Evolutionary conservation across 805 yeast species (phyloP), one percentile per base, ranked within the genome.

Genomic region (Ogataea methanolica): DNA sequence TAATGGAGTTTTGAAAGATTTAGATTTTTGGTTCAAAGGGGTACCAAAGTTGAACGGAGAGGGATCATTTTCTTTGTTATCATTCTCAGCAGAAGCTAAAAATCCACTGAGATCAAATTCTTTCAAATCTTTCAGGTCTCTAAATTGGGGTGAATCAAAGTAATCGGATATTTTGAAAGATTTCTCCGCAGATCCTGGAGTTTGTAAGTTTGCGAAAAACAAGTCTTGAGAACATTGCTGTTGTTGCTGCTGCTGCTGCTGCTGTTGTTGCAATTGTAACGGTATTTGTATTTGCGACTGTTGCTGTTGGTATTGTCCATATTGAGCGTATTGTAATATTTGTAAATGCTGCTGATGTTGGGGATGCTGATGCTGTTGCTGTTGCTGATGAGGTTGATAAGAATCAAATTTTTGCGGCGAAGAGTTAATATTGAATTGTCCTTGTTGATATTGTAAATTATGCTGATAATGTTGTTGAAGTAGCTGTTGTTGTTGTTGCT

Each of bases 31-130:
- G 17, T 43, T 43, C 26, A 50, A 36, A 5, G 58, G 62, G 6
- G 58, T 55, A 36, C 57, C 57, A 39, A 53, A 42, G 43, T 39
- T 51, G 12, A 57, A 57, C 41, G 53, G 47, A 3, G 52, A 38
- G 11, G 57, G 59, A 23, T 56, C 56, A 38, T 57, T 57, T 41
- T 57, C 61, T 43, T 57, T 57, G 53, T 57, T 53, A 35, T 54
- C 55, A 36, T 49, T 49, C 19, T 53, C 58, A 19, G 49, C 39
- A 12, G 31, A 6, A 6, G 49, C 56, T 39, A 52, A 42, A 16
- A 51, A 38, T 19, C 45, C 49, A 34, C 41, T 49, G 35, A 57
- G 44, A 36, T 55, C 60, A 46, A 53, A 49, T 43, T 57, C 54
- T 43, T 45, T 51, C 31, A 26, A 26, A 26, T 26, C 31, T 26